These are phyloP conservation scores for Botrytis squamosa DNA, from an alignment of 2,329 filamentous ascomycete genomes.

Conservation along the genomic window DNA sequence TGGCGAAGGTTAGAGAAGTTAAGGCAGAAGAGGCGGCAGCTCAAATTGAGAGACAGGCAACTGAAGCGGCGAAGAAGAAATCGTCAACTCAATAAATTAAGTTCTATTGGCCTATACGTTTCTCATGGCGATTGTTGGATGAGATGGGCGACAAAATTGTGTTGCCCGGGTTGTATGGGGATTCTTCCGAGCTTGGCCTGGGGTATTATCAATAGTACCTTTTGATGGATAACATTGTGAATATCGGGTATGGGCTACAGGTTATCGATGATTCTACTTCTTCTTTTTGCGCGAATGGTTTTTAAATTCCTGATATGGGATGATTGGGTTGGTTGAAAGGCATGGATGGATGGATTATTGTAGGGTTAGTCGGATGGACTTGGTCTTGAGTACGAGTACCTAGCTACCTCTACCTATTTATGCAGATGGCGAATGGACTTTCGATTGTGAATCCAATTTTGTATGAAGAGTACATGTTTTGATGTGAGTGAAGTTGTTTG, in stretches of 20 bases:
- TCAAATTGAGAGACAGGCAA: constrained; percentile 52
- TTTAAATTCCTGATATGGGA: constrained; percentile 2
- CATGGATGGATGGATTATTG: constrained; percentile 17
- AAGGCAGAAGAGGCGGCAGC: constrained; percentile 79
- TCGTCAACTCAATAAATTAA: constrained; percentile 26
- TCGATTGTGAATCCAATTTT: not conserved
- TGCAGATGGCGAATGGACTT: constrained; percentile 7
- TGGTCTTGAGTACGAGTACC: constrained; percentile 5
- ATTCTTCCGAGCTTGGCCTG: constrained; percentile 13
- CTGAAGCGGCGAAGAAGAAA: constrained; percentile 34
- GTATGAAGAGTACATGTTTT: not conserved
- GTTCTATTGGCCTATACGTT: not conserved
- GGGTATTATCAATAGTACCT: constrained; percentile 9
- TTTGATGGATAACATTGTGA: constrained; percentile 19
- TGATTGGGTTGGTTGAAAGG: constrained; percentile 6
- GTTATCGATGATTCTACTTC: constrained; percentile 13
- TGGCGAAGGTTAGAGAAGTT: constrained; percentile 90
- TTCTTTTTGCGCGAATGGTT: constrained; percentile 6
- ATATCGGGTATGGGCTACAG: constrained; percentile 7
- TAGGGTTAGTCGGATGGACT: constrained; percentile 6
- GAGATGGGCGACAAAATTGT: not conserved
- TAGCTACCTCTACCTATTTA: constrained; percentile 10
- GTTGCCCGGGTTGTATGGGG: constrained; percentile 2
- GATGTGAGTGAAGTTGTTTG: not conserved
- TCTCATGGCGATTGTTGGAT: not conserved